Evolutionary conservation across 2,329 filamentous ascomycete species (phyloP), one percentile per base, ranked within the genome.

Genomic region (Penicillium sp.): DNA sequence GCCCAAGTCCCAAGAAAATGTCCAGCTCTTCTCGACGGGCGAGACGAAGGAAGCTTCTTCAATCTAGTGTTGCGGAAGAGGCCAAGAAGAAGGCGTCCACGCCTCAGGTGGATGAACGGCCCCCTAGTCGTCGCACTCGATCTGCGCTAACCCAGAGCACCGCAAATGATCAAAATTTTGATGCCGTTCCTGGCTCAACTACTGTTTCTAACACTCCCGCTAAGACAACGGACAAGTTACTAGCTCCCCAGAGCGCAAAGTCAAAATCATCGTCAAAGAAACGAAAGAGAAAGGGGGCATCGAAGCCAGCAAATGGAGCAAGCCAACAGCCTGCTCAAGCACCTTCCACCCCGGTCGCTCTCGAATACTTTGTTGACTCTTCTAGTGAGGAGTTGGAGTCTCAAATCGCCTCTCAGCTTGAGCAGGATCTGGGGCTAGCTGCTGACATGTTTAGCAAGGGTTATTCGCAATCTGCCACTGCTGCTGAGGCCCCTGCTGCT

Each of bases 381-480:
- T 77, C 75, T 51, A 75, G 75, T 42, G 78, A 81, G 60, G 77
- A 81, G 33, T 72, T 79, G 62, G 79, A 82, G 51, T 73, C 75
- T 13, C 77, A 81, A 60, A 75, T 79, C 59, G 79, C 78, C 12
- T 81, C 80, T 22, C 80, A 82, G 63, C 69, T 82, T 6, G 78
- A 77, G 57, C 77, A 80, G 62, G 80, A 81, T 62, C 68, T 82
- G 45, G 78, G 78, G 47, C 65, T 75, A 26, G 76, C 76, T 8
- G 72, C 75, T n/a, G 75, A 79, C 64, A 58, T 70, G 30, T 62
- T 71, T 35, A 68, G 66, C 2, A 57, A 59, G 4, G 19, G 50
- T 12, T 51, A 68, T 13, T 22, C 26, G 17, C 26, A 42, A 4
- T 33, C 49, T 22, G 19, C 44, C 15, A 26, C 13, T 24, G 42